These are phyloP conservation scores for Kalanchoe fedtschenkoi DNA, from an alignment of 164 flowering plant genomes.

Conservation along the genomic window DNA sequence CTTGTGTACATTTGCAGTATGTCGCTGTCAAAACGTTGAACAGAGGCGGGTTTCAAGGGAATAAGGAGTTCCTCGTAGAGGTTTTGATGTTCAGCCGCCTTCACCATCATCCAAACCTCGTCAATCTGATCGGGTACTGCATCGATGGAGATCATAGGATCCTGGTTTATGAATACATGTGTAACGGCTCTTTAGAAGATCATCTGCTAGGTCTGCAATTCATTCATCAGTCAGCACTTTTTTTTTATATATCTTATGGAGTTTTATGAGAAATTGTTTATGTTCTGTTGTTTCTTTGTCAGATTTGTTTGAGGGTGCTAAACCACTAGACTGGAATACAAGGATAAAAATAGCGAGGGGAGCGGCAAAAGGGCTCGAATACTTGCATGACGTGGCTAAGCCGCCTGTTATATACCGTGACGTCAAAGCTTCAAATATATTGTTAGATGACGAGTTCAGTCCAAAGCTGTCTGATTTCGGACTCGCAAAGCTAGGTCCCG, in stretches of 20 bases:
- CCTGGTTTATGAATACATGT: neutral
- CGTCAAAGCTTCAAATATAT: neutral
- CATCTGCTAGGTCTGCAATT: neutral
- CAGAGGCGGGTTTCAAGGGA: neutral
- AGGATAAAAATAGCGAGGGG: neutral
- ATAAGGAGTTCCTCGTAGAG: neutral
- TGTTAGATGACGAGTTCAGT: neutral
- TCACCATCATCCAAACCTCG: neutral
- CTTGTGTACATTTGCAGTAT: neutral
- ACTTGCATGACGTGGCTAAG: conserved; percentile 1
- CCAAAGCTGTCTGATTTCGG: neutral
- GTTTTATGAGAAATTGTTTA: neutral
- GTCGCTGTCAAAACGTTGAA: neutral
- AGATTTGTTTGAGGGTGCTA: neutral
- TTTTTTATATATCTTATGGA: neutral
- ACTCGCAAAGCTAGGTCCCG: neutral
- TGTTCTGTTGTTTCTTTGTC: neutral
- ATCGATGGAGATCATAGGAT: neutral
- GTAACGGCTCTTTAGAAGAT: neutral
- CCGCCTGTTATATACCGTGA: conserved; percentile 4
- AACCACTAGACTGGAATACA: neutral
- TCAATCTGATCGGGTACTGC: neutral
- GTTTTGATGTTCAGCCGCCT: neutral
- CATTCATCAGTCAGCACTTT: neutral
- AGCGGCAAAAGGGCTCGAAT: neutral